A percentile compares a stretch with the other conserved stretches of the same genome.
Evolutionary conservation across 2,329 filamentous ascomycete genomes (phyloP).

Genomic region (Nemania sp.): DNA sequence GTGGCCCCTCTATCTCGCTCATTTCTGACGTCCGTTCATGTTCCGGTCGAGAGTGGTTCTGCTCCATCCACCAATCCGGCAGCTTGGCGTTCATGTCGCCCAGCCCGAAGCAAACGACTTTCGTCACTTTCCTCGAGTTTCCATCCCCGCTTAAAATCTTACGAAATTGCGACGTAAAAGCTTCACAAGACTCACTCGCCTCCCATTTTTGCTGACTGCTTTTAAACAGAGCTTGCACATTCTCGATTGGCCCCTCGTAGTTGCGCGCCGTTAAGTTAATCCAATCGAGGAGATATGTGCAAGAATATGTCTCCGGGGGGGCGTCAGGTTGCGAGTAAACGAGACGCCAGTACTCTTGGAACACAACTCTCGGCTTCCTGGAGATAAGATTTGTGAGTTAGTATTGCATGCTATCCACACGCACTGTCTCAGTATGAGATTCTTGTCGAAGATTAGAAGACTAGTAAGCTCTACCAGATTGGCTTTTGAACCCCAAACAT

Average conservation of each 20-base stretch:
- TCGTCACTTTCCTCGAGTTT: constrained; percentile 28
- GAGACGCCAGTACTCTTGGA: constrained; percentile 33
- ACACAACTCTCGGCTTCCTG: constrained; percentile 32
- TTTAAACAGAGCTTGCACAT: constrained; percentile 25
- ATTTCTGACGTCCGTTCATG: constrained; percentile 22
- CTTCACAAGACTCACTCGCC: constrained; percentile 27
- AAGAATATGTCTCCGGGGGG: constrained; percentile 31
- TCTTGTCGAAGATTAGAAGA: not conserved
- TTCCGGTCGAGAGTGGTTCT: constrained; percentile 21
- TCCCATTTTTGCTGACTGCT: constrained; percentile 24
- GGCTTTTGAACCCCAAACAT: constrained; percentile 29
- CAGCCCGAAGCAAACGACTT: constrained; percentile 35
- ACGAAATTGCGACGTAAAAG: constrained; percentile 27
- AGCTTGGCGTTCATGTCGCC: constrained; percentile 31
- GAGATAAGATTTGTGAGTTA: constrained; percentile 7
- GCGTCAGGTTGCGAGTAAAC: constrained; percentile 21
- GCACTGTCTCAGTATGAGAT: constrained; percentile 10
- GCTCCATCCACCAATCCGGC: constrained; percentile 25
- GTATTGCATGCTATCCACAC: too few relatives aligned
- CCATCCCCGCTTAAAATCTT: constrained; percentile 19
- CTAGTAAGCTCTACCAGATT: constrained; percentile 29
- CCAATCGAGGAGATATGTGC: constrained; percentile 37
- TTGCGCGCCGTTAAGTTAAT: constrained; percentile 26
- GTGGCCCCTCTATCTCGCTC: constrained; percentile 13
- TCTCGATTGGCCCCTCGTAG: constrained; percentile 24